Conservation (phyloP, 169 alveolate genomes). For the Eimeria zaria region DNA sequence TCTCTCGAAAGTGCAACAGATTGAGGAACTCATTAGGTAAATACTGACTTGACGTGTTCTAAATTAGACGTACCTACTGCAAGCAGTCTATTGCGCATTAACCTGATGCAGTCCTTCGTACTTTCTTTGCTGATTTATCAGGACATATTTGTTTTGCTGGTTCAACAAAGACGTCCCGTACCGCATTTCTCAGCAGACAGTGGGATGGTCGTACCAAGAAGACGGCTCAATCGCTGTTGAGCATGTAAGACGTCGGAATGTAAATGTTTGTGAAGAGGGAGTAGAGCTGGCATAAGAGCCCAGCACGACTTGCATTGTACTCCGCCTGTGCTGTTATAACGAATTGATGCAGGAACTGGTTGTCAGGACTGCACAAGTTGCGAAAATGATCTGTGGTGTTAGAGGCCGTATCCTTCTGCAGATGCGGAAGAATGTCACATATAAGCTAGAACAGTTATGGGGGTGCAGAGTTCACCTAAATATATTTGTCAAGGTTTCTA, state of each 20-base stretch:
- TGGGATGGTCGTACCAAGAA: slow-evolving; percentile 84
- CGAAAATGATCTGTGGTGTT: slow-evolving; percentile 85
- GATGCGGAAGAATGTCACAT: slow-evolving; percentile 80
- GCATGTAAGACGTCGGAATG: slow-evolving; percentile 56
- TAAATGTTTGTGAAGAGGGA: background rate
- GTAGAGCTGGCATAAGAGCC: background rate
- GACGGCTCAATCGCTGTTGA: slow-evolving; percentile 84
- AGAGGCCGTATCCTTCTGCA: slow-evolving; percentile 84
- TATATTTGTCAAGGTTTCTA: slow-evolving; percentile 77
- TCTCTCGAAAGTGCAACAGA: slow-evolving; percentile 84
- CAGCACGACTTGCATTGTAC: background rate
- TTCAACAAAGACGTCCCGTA: slow-evolving; percentile 86
- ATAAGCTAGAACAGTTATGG: slow-evolving; percentile 85
- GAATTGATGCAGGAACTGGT: slow-evolving; percentile 70
- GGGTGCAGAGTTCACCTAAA: slow-evolving; percentile 65
- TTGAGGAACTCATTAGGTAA: slow-evolving; percentile 84
- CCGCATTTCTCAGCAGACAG: slow-evolving; percentile 81
- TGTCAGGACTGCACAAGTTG: slow-evolving; percentile 83
- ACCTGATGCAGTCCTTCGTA: background rate
- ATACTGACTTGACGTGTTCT: background rate
- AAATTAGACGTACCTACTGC: background rate
- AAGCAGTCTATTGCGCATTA: background rate
- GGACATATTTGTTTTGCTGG: slow-evolving; percentile 86
- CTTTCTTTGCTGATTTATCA: background rate
- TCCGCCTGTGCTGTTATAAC: background rate